Percentiles rank a stretch among this genome's conserved stretches.
These are phyloP conservation scores for Biscogniauxia sp. DNA, from an alignment of 2,329 filamentous ascomycete genomes.

Conservation along the genomic window DNA sequence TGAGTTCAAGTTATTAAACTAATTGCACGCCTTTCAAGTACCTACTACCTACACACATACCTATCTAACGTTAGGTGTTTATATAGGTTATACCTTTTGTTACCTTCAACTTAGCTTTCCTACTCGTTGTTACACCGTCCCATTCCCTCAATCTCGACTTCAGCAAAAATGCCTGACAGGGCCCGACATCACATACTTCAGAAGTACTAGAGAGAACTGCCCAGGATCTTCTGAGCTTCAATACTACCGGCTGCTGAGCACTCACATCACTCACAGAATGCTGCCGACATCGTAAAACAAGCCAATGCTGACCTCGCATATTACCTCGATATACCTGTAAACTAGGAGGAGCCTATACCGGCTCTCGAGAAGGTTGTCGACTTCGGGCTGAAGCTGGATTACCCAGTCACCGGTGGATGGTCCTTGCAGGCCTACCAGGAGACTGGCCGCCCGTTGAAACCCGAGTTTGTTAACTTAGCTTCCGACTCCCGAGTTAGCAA, in stretches of 20 bases:
- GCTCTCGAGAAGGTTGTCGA: slow-evolving; percentile 63
- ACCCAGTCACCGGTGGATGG: slow-evolving; percentile 88
- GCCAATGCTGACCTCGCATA: slow-evolving; percentile 70
- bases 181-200: slow-evolving; percentile 58
- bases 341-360: slow-evolving; percentile 62
- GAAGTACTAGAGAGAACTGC: slow-evolving; percentile 75
- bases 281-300: slow-evolving; percentile 74
- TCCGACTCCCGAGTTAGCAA: slow-evolving; percentile 65
- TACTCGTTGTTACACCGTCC: too few relatives aligned
- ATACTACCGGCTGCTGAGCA: slow-evolving; percentile 81
- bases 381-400: slow-evolving; percentile 77
- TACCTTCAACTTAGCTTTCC: too few relatives aligned
- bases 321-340: slow-evolving; percentile 78
- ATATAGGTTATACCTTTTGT: too few relatives aligned
- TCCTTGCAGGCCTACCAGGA: slow-evolving; percentile 87
- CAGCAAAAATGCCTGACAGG: slow-evolving; percentile 16
- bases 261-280: slow-evolving; percentile 79
- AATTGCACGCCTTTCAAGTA: too few relatives aligned
- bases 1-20: too few relatives aligned
- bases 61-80: too few relatives aligned
- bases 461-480: slow-evolving; percentile 77
- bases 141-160: too few relatives aligned
- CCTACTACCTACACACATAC: too few relatives aligned
- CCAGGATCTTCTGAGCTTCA: slow-evolving; percentile 75
- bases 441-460: slow-evolving; percentile 71